Conservation (phyloP, 2,329 filamentous ascomycete species). For the Cladosporium sp. region DNA sequence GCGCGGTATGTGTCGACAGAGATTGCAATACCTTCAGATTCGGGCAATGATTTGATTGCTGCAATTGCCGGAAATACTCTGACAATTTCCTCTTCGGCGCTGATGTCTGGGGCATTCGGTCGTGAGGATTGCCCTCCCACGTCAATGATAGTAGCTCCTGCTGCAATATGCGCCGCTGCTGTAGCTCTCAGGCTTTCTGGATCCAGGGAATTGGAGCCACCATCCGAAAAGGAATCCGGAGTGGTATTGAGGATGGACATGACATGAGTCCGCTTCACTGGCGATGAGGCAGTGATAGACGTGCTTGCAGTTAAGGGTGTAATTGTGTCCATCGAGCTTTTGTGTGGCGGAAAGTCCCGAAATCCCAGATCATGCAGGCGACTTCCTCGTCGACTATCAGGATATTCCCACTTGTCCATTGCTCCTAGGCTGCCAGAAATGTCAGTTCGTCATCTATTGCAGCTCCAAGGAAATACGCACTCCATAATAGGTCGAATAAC, state of each 20-base stretch:
- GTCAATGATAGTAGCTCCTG: constrained; percentile 81
- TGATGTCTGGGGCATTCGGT: constrained; percentile 66
- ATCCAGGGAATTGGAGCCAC: constrained; percentile 58
- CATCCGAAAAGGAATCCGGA: constrained; percentile 95
- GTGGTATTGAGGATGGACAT: constrained; percentile 97
- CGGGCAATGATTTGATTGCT: constrained; percentile 64
- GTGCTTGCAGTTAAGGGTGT: not conserved
- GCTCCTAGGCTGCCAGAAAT: not conserved
- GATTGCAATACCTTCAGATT: constrained; percentile 62
- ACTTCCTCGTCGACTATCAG: constrained; percentile 31
- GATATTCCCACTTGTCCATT: constrained; percentile 20
- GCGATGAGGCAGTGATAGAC: not conserved
- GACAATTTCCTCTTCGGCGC: constrained; percentile 66
- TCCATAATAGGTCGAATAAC: constrained; percentile 83
- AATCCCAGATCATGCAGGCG: constrained; percentile 24
- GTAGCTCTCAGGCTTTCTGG: constrained; percentile 51
- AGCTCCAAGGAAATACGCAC: constrained; percentile 41
- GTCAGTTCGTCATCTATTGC: not conserved
- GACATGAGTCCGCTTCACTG: constrained; percentile 56
- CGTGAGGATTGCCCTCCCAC: constrained; percentile 91
- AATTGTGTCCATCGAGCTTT: not conserved
- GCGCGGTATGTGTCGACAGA: constrained; percentile 94
- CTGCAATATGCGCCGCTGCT: constrained; percentile 58
- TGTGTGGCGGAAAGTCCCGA: no score
- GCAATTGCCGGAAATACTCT: constrained; percentile 77